These are phyloP conservation scores for Mycena floridula DNA, from an alignment of 768 basidiomycete species.

Conservation along the genomic window DNA sequence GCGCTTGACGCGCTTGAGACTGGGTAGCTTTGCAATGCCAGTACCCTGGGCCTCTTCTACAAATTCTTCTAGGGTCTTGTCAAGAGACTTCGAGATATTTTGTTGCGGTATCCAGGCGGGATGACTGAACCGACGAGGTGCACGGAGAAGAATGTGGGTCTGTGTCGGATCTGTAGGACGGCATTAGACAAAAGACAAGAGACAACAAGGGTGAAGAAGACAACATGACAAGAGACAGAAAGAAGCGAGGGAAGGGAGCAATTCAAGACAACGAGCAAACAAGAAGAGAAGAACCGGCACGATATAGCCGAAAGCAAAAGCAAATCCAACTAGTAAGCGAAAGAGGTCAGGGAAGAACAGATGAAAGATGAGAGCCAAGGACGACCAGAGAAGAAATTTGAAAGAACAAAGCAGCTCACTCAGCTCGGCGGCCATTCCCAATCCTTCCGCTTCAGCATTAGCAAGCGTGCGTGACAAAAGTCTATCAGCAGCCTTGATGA, in stretches of 20 bases:
- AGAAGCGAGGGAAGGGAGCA: no score
- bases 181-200: neutral
- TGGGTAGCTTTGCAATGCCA: neutral
- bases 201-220: neutral
- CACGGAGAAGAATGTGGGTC: slow-evolving; percentile 19
- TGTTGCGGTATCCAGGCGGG: slow-evolving; percentile 28
- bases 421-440: slow-evolving; percentile 31
- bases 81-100: slow-evolving; percentile 31
- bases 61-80: slow-evolving; percentile 33
- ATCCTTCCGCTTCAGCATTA: slow-evolving; percentile 22
- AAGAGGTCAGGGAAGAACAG: no score
- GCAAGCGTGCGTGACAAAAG: slow-evolving; percentile 31
- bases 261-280: no score
- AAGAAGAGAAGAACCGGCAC: no score
- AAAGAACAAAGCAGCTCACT: slow-evolving; percentile 12
- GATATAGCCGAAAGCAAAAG: no score
- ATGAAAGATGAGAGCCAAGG: neutral
- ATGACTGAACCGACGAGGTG: slow-evolving; percentile 19
- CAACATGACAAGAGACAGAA: neutral
- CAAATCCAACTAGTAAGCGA: no score
- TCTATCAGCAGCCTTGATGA: slow-evolving; percentile 27
- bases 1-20: slow-evolving; percentile 3
- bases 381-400: neutral
- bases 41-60: slow-evolving; percentile 25
- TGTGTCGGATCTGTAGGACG: slow-evolving; percentile 13